phyloP scores from a whole-genome alignment of 164 flowering plant genomes.

The Kingdonia uniflora region DNA sequence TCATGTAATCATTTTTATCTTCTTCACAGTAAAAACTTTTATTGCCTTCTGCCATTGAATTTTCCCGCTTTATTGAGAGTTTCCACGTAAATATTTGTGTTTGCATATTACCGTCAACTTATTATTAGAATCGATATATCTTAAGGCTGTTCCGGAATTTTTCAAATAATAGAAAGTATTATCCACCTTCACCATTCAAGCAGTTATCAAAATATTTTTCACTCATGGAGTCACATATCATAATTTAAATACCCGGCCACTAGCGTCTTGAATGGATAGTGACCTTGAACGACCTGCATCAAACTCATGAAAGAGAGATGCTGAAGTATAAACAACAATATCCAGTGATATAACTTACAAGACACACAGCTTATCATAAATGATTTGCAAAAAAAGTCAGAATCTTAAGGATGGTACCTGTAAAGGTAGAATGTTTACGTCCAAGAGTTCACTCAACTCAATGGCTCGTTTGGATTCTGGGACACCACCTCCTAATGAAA shows the following conservation, averaged over 20 bases:
- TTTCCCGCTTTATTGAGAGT: no score
- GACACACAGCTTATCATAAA: neutral
- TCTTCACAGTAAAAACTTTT: no score
- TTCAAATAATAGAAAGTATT: no score
- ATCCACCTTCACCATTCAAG: no score
- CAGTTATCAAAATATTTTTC: neutral
- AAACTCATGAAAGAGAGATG: neutral
- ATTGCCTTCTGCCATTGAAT: no score
- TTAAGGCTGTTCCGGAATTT: no score
- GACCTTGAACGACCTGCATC: slow-evolving; percentile 76
- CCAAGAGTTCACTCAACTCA: slow-evolving; percentile 54
- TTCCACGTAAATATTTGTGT: no score
- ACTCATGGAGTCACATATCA: neutral
- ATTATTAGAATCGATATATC: no score
- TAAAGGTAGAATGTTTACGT: slow-evolving; percentile 38
- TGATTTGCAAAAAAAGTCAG: no score
- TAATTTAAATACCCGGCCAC: slow-evolving; percentile 33
- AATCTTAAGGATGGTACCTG: slow-evolving; percentile 39
- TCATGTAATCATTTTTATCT: no score
- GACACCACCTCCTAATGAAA: slow-evolving; percentile 62
- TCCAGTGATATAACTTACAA: neutral
- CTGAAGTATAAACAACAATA: no score
- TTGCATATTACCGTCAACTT: no score
- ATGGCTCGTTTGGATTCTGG: slow-evolving; percentile 65
- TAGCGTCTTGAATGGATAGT: slow-evolving; percentile 64